Conservation (phyloP, 202 grass and related monocot genomes). For the Alloteropsis angusta region DNA sequence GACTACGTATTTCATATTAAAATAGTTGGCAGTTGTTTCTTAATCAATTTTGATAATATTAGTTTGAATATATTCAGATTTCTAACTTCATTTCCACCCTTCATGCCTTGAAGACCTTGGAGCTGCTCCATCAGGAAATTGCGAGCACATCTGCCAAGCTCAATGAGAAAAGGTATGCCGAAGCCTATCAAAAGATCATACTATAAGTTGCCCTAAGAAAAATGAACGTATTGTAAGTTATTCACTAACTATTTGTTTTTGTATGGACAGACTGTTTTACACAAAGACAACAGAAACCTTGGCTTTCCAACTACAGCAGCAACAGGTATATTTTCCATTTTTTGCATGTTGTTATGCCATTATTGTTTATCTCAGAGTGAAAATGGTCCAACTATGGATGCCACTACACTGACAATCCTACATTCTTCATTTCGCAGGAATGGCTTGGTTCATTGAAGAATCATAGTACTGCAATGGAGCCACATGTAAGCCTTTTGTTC, state of each 20-base stretch:
- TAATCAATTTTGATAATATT: not conserved
- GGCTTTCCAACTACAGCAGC: conserved; percentile 40
- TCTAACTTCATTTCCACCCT: conserved; percentile 5
- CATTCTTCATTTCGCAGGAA: conserved; percentile 25
- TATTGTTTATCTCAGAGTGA: conserved; percentile 11
- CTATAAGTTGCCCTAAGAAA: not conserved
- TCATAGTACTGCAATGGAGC: conserved; percentile 11
- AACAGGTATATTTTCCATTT: conserved; percentile 38
- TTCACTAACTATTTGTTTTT: not conserved
- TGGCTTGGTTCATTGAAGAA: conserved; percentile 35
- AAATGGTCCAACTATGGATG: not conserved
- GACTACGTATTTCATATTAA: not conserved
- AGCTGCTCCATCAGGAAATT: conserved; percentile 77
- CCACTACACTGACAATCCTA: not conserved
- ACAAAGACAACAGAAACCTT: conserved; percentile 41
- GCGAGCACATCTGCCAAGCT: conserved; percentile 33
- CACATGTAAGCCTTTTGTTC: conserved; percentile 32
- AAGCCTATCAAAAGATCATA: not conserved
- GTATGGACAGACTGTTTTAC: conserved; percentile 49
- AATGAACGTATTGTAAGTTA: not conserved
- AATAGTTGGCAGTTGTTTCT: not conserved
- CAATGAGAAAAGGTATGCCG: conserved; percentile 47
- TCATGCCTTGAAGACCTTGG: conserved; percentile 54
- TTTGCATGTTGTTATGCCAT: not conserved
- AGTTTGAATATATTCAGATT: not conserved